Conservation (phyloP, 2,329 filamentous ascomycete species). For the Alternaria ventricosa region DNA sequence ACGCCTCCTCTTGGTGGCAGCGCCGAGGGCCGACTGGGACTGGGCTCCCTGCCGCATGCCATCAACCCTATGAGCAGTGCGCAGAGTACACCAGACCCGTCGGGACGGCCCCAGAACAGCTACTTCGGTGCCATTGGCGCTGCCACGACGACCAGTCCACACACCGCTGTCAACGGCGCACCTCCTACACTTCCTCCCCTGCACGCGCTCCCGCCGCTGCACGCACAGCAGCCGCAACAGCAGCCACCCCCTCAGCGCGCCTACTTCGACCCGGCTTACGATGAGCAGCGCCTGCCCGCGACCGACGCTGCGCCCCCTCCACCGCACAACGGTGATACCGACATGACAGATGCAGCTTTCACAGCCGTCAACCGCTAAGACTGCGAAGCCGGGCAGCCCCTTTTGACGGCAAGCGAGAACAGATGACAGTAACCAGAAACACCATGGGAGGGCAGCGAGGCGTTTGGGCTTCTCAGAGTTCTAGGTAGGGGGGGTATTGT, state of each 20-base stretch:
- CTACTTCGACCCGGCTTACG: conserved; percentile 44
- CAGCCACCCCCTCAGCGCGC: conserved; percentile 23
- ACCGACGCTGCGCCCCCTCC: conserved; percentile 22
- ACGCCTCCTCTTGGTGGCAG: conserved; percentile 38
- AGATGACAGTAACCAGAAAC: background rate
- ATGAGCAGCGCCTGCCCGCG: conserved; percentile 31
- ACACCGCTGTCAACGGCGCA: conserved; percentile 38
- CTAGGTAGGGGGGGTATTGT: background rate
- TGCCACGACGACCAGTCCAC: conserved; percentile 31
- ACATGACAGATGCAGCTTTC: conserved; percentile 51
- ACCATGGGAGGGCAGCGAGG: conserved; percentile 9
- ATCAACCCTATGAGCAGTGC: conserved; percentile 45
- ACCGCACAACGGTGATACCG: conserved; percentile 48
- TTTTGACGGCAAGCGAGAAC: background rate
- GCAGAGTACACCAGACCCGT: conserved; percentile 49
- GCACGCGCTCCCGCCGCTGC: conserved; percentile 34
- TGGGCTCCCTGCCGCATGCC: conserved; percentile 7
- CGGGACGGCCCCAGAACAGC: conserved; percentile 29
- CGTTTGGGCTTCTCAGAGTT: conserved; percentile 2
- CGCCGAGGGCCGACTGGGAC: background rate
- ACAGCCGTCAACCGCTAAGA: conserved; percentile 47
- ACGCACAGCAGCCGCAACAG: conserved; percentile 26
- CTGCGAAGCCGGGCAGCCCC: background rate
- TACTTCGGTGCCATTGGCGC: conserved; percentile 41
- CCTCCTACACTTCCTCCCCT: conserved; percentile 29